Evolutionary conservation across 1,284 basidiomycete genomes (phyloP), one percentile per base, ranked within the genome.

Genomic region (Volvariella surrecta): DNA sequence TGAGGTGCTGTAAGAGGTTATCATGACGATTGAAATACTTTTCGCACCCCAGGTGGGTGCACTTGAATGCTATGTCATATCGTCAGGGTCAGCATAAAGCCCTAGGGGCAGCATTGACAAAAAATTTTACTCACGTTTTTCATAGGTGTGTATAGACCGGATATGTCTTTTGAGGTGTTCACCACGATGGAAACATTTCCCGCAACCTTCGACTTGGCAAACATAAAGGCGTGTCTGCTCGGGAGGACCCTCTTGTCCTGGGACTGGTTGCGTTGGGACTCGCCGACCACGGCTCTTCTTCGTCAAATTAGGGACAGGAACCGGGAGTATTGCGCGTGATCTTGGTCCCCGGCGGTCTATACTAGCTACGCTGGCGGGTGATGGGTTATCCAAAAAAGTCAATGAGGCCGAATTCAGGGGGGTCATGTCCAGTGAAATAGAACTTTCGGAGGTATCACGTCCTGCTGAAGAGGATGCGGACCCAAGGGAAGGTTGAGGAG

Each of bases 21-120:
- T 92, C 89, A 57, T 88, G 86, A 39, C 89, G 73, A 56, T 85
- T 88, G 61, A 92, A 92, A 51, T 74, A 76, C 63, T 89, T 89
- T 52, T 74, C 76, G 58, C 89, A 92, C 22, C 72, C 68, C 9
- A 79, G 71, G 58, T 75, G 75, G 9, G 80, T 76, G 60, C 89
- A 92, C 56, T 79, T 77, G 64, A 86, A 84, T 39, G 89, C 89
- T 91, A 56, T 39, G 46, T 39, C 49, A 44, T 22, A 34, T 17
- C 39, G 18, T 21, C n/a, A 35, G 34, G 34, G 34, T 16, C 47
- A 18, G 16, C 35, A 38, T 42, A 19, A 18, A 46, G 30, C 4
- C 16, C 37, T 45, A 45, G 39, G 34, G 40, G 34, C 37, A 47
- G 24, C 6, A 6, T 28, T 28, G 6, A 11, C 6, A 6, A 11